Evolutionary conservation across 805 yeast genomes (phyloP).

Genomic region (Metschnikowia bowlesiae): DNA sequence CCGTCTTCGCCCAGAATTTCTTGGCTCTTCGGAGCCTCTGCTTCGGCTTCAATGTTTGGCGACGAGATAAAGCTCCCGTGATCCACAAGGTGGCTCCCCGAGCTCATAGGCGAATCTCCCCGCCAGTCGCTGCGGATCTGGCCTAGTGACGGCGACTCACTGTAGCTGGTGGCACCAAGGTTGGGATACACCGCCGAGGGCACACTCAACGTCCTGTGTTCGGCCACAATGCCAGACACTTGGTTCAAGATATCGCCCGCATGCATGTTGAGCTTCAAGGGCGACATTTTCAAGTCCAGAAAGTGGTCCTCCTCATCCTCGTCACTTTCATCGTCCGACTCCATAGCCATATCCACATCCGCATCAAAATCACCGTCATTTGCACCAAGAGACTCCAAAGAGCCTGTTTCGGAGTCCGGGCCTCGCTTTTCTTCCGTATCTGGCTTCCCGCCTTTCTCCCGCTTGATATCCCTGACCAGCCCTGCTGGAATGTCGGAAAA

Average conservation of each 20-base stretch:
- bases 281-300: conserved; percentile 6
- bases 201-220: not conserved
- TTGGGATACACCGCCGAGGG: not conserved
- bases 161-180: not conserved
- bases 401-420: not conserved
- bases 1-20: not conserved
- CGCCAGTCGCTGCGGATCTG: conserved; percentile 1
- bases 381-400: no score
- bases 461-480: not conserved
- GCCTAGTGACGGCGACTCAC: not conserved
- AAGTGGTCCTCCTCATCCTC: conserved; percentile 14
- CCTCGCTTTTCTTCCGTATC: not conserved
- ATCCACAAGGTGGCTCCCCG: not conserved
- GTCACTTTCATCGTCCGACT: conserved; percentile 13
- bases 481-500: not conserved
- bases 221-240: not conserved
- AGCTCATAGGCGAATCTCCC: not conserved
- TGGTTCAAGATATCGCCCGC: conserved; percentile 5
- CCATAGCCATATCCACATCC: conserved; percentile 9
- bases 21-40: not conserved
- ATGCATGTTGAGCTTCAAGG: conserved; percentile 11
- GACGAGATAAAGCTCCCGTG: not conserved
- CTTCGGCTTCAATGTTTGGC: not conserved
- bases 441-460: not conserved
- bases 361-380: not conserved